Conservation (phyloP, 139 green algal species). For the Tetraselmis chui region DNA sequence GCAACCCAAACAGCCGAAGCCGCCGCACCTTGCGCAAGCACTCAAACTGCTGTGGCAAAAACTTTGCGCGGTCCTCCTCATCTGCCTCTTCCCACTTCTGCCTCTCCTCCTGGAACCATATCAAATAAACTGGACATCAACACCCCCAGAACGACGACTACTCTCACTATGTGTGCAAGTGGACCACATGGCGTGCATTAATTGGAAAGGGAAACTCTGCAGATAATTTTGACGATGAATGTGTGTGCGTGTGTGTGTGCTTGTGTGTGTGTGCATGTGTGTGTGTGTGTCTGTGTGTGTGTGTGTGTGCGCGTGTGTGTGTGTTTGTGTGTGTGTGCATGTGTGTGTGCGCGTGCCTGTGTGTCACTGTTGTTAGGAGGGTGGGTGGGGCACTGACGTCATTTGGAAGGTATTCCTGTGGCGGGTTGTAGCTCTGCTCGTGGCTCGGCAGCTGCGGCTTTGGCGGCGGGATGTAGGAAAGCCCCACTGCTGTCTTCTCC, state of each 20-base stretch:
- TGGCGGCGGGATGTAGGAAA: slow-evolving; percentile 86
- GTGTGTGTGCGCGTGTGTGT: not conserved
- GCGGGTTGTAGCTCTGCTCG: slow-evolving; percentile 93
- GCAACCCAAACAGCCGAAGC: too few species aligned
- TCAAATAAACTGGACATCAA: too few species aligned
- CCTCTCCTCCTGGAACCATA: slow-evolving; percentile 74
- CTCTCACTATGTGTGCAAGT: too few species aligned
- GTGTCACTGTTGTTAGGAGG: too few species aligned
- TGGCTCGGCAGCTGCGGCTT: slow-evolving; percentile 86
- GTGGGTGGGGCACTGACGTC: slow-evolving; percentile 38
- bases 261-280: too few species aligned
- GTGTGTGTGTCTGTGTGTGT: not conserved
- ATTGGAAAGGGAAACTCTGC: too few species aligned
- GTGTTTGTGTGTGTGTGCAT: too few species aligned
- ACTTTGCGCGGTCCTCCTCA: slow-evolving; percentile 61
- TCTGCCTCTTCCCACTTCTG: slow-evolving; percentile 55
- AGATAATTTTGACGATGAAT: too few species aligned
- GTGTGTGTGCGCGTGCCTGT: too few species aligned
- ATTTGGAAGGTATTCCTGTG: slow-evolving; percentile 87
- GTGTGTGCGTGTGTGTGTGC: too few species aligned
- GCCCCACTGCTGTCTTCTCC: slow-evolving; percentile 60
- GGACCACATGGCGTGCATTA: not conserved
- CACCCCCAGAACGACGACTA: not conserved
- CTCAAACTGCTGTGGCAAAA: slow-evolving; percentile 58
- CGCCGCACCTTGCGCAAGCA: slow-evolving; percentile 49